Evolutionary conservation across 75 land plant genomes (phyloP), one percentile per base, ranked within the genome.

Genomic region (Pseudotsuga menziesii): DNA sequence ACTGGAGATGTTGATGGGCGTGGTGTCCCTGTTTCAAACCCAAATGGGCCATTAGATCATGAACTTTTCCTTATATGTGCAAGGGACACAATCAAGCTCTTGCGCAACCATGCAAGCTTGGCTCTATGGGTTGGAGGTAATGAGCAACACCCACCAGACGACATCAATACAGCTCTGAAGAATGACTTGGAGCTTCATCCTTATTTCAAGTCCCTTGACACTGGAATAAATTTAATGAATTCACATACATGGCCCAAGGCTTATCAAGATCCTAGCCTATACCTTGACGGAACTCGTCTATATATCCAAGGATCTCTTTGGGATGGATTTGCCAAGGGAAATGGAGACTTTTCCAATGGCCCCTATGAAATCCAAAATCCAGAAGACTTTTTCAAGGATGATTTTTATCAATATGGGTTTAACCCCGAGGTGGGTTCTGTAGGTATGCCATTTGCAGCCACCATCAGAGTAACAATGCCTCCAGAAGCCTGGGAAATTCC

Each of bases 241-340:
- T n/a, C n/a, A 29, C 48, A 15, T 66, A 15, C 36, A 4, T 66
- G 71, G 39, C 32, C 41, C 23, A 66, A 36, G 16, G 29, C 72
- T 69, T 14, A 20, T 16, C 35, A 73, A 76, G 95, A 93, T 78
- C 98, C 98, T 52, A 95, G 98, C 79, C 64, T 74, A 62, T 89
- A 83, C 82, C 90, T 95, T 44, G 98, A 95, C 84, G 98, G 95
- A 22, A 91, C 91, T 20, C 93, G 98, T 15, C 55, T 83, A 69
- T 95, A 92, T 58, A 79, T 95, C 23, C 90, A 88, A 82, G 99
- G 99, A 69, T 96, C 99, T 44, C 73, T 96, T 82, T 96, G 99
- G 99, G 91, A 91, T 82, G 99, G 97, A 3, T 93, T 96, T 89
- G 97, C 97, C 14, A 80, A 93, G 77, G 99, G 99, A 27, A 89